Evolutionary conservation across 2,329 filamentous ascomycete genomes (phyloP), one percentile per base, ranked within the genome.

Genomic region (Pseudomassariella vexata): DNA sequence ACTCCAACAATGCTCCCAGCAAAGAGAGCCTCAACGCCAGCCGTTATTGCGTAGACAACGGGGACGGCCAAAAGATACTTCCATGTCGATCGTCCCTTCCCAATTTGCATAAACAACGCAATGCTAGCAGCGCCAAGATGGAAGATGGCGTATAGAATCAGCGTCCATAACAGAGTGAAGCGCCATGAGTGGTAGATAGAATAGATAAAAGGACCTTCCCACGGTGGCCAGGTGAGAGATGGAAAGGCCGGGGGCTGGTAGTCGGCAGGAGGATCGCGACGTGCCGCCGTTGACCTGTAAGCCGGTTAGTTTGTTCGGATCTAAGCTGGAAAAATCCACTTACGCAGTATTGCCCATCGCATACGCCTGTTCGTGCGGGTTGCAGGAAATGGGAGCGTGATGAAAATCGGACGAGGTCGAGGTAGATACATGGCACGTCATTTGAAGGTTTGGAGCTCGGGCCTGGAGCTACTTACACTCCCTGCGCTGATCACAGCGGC

Each of bases 161-260:
- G 60, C 0, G 87, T 94, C 88, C 88, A 95, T 52, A 81, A 73
- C 11, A 92, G 62, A 1, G 87, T 95, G 57, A 92, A 95, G 42
- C 82, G 81, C 81, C 86, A 90, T 34, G 94, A 85, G 52, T 94
- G 86, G 38, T 60, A 55, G 3, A 85, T 69, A 49, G 82, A 71
- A 64, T 85, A 90, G 45, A 95, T 78, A 22, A 76, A 73, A 38
- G 72, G 70, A 26, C 71, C 62, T 37, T 65, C 59, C 42, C 63
- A 57, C 9, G 79, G 66, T 20, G 82, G 79, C 74, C 85, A 82
- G 63, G 87, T 87, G 38, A 95, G 78, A 22, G 84, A 85, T 2
- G 88, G 88, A 53, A 94, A 95, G 5, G 65, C 56, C 14, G 87
- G 87, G 15, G 75, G 73, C 17, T 59, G 56, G 63, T 94, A 92